Conservation (phyloP, 345 rosid species). For the Cardiospermum halicacabum region DNA sequence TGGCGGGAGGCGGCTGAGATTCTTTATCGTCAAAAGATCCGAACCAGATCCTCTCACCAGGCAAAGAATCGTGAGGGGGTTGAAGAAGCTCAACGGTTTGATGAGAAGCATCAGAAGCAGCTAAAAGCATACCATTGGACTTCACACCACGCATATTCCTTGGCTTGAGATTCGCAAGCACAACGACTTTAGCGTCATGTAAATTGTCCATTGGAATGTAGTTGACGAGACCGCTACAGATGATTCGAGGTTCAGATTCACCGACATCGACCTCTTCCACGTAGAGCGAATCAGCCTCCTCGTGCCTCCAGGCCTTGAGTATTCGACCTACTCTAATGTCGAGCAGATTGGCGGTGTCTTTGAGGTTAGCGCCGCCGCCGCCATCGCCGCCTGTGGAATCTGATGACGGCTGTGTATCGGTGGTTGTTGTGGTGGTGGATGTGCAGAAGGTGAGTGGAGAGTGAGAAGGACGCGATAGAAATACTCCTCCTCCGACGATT, state of each 20-base stretch:
- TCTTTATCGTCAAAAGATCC: slow-evolving; percentile 52
- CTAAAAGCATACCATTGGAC: slow-evolving; percentile 85
- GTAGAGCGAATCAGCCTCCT: slow-evolving; percentile 88
- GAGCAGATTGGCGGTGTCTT: slow-evolving; percentile 59
- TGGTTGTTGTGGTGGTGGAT: not conserved
- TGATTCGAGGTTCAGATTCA: slow-evolving; percentile 69
- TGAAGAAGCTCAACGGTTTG: slow-evolving; percentile 75
- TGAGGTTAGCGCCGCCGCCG: slow-evolving; percentile 22
- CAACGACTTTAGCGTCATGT: slow-evolving; percentile 72
- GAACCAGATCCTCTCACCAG: slow-evolving; percentile 89
- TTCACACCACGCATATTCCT: slow-evolving; percentile 96
- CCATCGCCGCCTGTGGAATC: not conserved
- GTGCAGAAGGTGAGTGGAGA: slow-evolving; percentile 12
- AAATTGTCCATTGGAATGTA: slow-evolving; percentile 62
- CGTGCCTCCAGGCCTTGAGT: slow-evolving; percentile 88
- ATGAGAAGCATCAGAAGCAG: slow-evolving; percentile 80
- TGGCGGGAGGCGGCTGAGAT: slow-evolving; percentile 52
- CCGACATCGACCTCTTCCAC: slow-evolving; percentile 92
- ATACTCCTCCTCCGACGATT: not conserved
- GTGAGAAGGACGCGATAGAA: not conserved
- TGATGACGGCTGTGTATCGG: not conserved
- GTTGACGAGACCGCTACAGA: slow-evolving; percentile 92
- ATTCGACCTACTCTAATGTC: slow-evolving; percentile 82
- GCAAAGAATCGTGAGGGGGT: slow-evolving; percentile 66
- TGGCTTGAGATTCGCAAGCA: slow-evolving; percentile 80